Conservation (phyloP, 805 yeast species). For the Scheffersomyces coipomensis region DNA sequence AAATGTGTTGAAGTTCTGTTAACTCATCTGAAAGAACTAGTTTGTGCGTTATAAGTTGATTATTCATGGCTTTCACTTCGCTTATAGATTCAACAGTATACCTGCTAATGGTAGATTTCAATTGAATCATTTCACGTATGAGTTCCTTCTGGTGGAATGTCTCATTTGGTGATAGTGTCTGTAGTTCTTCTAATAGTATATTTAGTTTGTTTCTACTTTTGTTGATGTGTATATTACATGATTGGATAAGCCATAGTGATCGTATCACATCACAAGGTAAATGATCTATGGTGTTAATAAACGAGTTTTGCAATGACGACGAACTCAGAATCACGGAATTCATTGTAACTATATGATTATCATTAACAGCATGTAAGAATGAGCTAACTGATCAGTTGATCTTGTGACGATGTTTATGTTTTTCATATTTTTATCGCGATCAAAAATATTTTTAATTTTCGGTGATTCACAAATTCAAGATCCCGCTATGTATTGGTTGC, state of each 20-base stretch:
- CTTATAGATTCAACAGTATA: constrained; percentile 19
- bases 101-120: constrained; percentile 4
- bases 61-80: constrained; percentile 26
- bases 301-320: constrained; percentile 32
- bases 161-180: constrained; percentile 2
- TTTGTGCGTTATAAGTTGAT: constrained; percentile 30
- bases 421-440: too few species aligned
- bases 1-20: constrained; percentile 17
- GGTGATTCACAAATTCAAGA: too few species aligned
- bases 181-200: constrained; percentile 11
- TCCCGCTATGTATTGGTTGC: too few species aligned
- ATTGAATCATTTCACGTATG: not conserved
- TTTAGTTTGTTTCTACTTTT: constrained; percentile 19
- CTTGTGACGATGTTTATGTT: too few species aligned
- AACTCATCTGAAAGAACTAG: constrained; percentile 22
- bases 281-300: constrained; percentile 42
- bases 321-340: constrained; percentile 3
- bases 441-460: too few species aligned
- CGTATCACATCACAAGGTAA: constrained; percentile 43
- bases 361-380: not conserved
- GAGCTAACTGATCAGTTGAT: too few species aligned
- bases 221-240: constrained; percentile 28
- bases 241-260: constrained; percentile 41
- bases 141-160: not conserved
- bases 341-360: not conserved